Conservation (phyloP, 441 rosid genomes). For the Populus hybrid region DNA sequence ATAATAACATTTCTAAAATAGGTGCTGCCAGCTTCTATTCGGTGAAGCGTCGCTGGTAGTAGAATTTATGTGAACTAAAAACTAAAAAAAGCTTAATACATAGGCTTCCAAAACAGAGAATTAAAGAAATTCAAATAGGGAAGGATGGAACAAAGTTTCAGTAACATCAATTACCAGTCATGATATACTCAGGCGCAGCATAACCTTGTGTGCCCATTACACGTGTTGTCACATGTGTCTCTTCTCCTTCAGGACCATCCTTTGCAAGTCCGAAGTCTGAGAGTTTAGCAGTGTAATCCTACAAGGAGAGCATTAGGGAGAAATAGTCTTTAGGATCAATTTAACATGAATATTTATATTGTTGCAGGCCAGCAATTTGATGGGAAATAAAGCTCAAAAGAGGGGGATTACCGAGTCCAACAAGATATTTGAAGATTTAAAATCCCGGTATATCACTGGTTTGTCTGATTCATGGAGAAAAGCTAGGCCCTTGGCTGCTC, state of each 20-base stretch:
- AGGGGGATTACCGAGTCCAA: slow-evolving; percentile 57
- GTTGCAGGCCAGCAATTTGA: neutral
- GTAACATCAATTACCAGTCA: slow-evolving; percentile 54
- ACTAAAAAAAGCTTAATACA: neutral
- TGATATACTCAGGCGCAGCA: slow-evolving; percentile 81
- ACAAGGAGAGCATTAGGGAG: slow-evolving; percentile 5
- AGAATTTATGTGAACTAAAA: neutral
- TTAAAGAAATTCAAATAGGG: neutral
- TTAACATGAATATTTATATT: neutral
- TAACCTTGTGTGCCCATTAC: slow-evolving; percentile 93
- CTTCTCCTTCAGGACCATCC: slow-evolving; percentile 86
- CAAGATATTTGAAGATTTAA: slow-evolving; percentile 73
- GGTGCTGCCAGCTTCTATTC: neutral
- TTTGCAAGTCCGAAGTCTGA: slow-evolving; percentile 87
- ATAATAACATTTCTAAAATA: neutral
- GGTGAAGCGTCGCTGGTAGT: neutral
- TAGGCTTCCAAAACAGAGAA: neutral
- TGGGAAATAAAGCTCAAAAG: neutral
- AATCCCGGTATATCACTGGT: slow-evolving; percentile 72
- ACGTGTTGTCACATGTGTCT: slow-evolving; percentile 71
- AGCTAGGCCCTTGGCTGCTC: slow-evolving; percentile 79
- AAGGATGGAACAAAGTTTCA: neutral
- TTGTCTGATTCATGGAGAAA: slow-evolving; percentile 77
- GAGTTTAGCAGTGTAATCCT: slow-evolving; percentile 71
- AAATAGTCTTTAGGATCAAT: neutral